phyloP scores from a whole-genome alignment of 768 basidiomycete genomes.

The Leccinum disarticulatum region DNA sequence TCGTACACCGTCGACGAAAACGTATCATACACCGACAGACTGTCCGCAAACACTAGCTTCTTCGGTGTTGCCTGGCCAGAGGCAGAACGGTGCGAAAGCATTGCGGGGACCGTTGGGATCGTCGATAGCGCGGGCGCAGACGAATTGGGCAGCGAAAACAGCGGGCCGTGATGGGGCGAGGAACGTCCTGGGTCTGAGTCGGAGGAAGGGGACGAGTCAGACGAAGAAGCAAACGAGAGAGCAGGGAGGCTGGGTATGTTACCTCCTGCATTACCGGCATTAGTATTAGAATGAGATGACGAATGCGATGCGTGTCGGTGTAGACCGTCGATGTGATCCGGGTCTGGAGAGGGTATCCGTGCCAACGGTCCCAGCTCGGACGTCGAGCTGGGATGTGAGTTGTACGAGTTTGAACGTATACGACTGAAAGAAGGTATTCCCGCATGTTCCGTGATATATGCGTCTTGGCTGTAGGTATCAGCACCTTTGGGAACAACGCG shows the following conservation, averaged over 20 bases:
- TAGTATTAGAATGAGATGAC: constrained; percentile 37
- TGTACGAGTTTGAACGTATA: constrained; percentile 83
- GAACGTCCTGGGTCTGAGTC: constrained; percentile 38
- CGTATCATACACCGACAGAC: constrained; percentile 95
- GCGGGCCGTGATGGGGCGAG: constrained; percentile 37
- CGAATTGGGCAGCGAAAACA: constrained; percentile 84
- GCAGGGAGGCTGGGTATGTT: constrained; percentile 48
- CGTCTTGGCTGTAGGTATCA: constrained; percentile 63
- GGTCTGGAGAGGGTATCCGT: constrained; percentile 79
- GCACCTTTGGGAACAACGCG: constrained; percentile 48
- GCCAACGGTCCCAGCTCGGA: constrained; percentile 73
- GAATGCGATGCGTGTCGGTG: constrained; percentile 65
- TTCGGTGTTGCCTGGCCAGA: constrained; percentile 75
- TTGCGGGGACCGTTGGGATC: constrained; percentile 45
- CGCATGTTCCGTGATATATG: constrained; percentile 43
- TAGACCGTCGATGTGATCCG: constrained; percentile 85
- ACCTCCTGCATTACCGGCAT: constrained; percentile 27
- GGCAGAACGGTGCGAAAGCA: constrained; percentile 69
- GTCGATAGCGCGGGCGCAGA: constrained; percentile 86
- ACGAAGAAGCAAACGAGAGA: constrained; percentile 52
- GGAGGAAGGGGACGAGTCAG: constrained; percentile 35
- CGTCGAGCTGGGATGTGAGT: constrained; percentile 44
- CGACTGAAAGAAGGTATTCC: constrained; percentile 47
- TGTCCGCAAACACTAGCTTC: constrained; percentile 84
- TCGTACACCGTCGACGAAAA: constrained; percentile 91